These are phyloP conservation scores for Heritiera fomes DNA, from an alignment of 345 rosid genomes.

Conservation along the genomic window DNA sequence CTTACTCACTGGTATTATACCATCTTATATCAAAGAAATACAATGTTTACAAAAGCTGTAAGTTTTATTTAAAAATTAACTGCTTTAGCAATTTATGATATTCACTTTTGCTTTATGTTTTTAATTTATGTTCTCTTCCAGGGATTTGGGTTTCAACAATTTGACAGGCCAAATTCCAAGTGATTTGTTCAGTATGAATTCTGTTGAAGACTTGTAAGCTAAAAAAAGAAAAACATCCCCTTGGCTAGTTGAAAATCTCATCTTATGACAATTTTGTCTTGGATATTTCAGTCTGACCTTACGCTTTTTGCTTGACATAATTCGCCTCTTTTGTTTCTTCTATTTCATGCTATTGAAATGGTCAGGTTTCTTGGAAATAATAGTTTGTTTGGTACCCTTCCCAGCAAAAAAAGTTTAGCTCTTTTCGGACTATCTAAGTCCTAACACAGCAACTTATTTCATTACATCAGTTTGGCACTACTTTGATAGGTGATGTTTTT, in stretches of 20 bases:
- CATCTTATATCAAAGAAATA: slow-evolving; percentile 31
- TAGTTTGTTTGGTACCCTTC: slow-evolving; percentile 33
- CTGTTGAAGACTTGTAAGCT: slow-evolving; percentile 31
- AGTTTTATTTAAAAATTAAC: slow-evolving; percentile 16
- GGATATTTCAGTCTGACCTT: neutral
- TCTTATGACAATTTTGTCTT: neutral
- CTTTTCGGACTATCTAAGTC: slow-evolving; percentile 38
- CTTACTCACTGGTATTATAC: slow-evolving; percentile 28
- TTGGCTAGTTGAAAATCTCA: slow-evolving; percentile 2
- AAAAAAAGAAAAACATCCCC: neutral
- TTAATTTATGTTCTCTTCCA: neutral
- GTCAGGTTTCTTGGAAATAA: slow-evolving; percentile 43
- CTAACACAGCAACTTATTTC: neutral
- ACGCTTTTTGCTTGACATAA: neutral
- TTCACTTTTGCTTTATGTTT: neutral
- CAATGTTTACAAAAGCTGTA: slow-evolving; percentile 28
- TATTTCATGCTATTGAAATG: neutral
- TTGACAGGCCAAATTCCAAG: slow-evolving; percentile 34
- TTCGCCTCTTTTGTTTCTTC: neutral
- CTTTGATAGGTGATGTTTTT: neutral
- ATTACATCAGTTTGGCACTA: too few species aligned
- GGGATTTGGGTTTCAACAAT: slow-evolving; percentile 45
- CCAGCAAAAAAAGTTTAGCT: slow-evolving; percentile 22
- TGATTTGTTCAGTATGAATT: slow-evolving; percentile 30
- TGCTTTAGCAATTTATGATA: neutral